These are phyloP conservation scores for Logfia minima DNA, from an alignment of 129 eudicot species.

Conservation along the genomic window DNA sequence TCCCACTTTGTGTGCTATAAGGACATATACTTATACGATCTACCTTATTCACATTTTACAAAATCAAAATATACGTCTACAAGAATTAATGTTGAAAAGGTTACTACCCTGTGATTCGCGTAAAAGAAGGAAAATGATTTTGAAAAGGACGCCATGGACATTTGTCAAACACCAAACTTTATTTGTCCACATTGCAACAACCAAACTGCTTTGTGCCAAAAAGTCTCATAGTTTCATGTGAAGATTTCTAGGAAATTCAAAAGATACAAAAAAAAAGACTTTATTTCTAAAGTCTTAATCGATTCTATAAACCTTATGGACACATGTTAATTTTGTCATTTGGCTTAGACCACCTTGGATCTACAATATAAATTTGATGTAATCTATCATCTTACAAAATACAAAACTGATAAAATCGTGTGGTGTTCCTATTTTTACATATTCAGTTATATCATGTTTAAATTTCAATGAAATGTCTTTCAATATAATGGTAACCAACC, in stretches of 20 bases:
- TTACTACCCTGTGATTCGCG: not conserved
- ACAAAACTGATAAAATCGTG: too few relatives aligned
- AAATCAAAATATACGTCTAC: too few relatives aligned
- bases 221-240: slow-evolving; percentile 23
- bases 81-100: not conserved
- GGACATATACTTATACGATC: too few relatives aligned
- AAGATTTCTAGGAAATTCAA: not conserved
- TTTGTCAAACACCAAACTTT: slow-evolving; percentile 28
- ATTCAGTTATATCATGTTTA: not conserved
- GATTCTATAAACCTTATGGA: not conserved
- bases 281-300: not conserved
- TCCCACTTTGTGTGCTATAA: too few relatives aligned
- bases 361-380: too few relatives aligned
- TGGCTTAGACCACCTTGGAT: too few relatives aligned
- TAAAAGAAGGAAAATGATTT: not conserved
- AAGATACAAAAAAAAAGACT: not conserved
- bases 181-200: slow-evolving; percentile 28
- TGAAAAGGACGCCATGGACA: slow-evolving; percentile 22
- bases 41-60: too few relatives aligned
- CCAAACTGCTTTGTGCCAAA: slow-evolving; percentile 22
- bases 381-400: too few relatives aligned
- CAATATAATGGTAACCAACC: not conserved
- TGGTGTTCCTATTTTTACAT: not conserved
- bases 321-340: not conserved
- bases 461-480: not conserved